Conservation (phyloP, 306 rosid species). For the Spatholobus suberectus region DNA sequence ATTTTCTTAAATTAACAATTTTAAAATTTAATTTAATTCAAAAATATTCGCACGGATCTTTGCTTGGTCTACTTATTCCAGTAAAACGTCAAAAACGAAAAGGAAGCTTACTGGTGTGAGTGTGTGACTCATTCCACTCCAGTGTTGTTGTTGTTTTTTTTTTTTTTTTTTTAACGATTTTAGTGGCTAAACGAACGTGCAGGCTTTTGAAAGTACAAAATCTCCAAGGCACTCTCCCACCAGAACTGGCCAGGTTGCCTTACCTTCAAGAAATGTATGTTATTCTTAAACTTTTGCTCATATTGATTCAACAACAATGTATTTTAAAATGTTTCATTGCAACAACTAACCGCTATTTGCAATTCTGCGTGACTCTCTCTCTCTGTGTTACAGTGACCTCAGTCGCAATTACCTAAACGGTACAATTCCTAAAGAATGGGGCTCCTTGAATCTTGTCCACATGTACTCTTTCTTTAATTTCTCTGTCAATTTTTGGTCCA, state of each 20-base stretch:
- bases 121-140: no score
- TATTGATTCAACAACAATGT: not conserved
- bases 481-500: not conserved
- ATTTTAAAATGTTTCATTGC: not conserved
- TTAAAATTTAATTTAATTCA: no score
- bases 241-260: slow-evolving; percentile 44
- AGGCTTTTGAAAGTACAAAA: slow-evolving; percentile 48
- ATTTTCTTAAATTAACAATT: no score
- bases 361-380: not conserved
- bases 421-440: slow-evolving; percentile 59
- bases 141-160: no score
- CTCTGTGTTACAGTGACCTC: slow-evolving; percentile 48
- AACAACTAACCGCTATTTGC: not conserved
- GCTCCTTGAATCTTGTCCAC: slow-evolving; percentile 28
- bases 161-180: not conserved
- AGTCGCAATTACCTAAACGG: slow-evolving; percentile 57
- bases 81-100: no score
- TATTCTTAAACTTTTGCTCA: not conserved
- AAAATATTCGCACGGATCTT: no score
- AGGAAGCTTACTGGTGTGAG: not conserved
- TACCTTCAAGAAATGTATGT: slow-evolving; percentile 56
- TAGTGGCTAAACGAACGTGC: not conserved
- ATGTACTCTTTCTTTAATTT: not conserved
- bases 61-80: no score
- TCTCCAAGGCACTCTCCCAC: slow-evolving; percentile 56